Base-by-base conservation (phyloP, 495 filamentous ascomycete species). In the Bacidia gigantensis region DNA sequence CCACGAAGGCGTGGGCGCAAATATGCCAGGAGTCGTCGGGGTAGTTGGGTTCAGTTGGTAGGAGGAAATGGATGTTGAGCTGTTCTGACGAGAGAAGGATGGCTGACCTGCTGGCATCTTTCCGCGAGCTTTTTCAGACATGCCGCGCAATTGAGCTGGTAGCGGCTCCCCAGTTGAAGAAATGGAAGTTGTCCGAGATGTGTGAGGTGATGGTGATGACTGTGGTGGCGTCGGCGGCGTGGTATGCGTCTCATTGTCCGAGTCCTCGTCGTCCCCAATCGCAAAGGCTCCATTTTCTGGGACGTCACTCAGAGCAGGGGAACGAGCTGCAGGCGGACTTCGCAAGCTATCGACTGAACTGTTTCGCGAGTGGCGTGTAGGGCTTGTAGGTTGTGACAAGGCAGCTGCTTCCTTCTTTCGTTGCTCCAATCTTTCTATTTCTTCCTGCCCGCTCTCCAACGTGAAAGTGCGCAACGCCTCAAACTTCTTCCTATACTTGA, bases 101-200 rank as follows among this genome's bases (percentile, higher is more conserved):
- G 76, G 74, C 38, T 86, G 75, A 2, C 86, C 84, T 10, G 85
- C 88, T n/a, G 93, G 93, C 79, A 92, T 87, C 64, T 99, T 99
- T 7, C 92, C 92, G 46, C 92, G 72, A 23, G 92, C 93, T 62
- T 97, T 99, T 65, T 99, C 92, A 10, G 90, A 95, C 88, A 97
- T 99, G 45, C 88, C 90, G 45, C 87, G 79, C n/a, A 93, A 63
- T 59, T 96, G 90, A 29, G 82, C 70, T n/a, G 89, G 87, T 11
- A 95, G 77, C 22, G 84, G 82, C 59, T 92, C 87, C 52, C 94
- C 92, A 1, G 77, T 67, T 1, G 77, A 76, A 14, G 86, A 81
- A 14, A 83, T 66, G 0, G 88, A 94, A 3, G 81, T 79, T 17
- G 82, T 76, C 14, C 79, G 75, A 3, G 88, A 92, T 17, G 74